Evolutionary conservation across 2,329 filamentous ascomycete species (phyloP).

Genomic region (Aspergillus spinulosporus): DNA sequence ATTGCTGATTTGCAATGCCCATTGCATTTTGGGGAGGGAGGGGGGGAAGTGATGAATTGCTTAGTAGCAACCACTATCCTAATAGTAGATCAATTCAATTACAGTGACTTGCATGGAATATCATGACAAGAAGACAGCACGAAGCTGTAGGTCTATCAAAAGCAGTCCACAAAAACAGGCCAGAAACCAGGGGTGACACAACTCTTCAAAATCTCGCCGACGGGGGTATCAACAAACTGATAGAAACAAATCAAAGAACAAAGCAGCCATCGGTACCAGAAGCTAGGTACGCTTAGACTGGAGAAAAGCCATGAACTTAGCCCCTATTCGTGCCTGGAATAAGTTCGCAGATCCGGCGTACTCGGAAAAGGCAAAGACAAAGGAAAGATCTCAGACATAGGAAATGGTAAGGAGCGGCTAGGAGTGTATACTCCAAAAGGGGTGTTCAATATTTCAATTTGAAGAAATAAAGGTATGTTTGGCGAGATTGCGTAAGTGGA

Average conservation of each 20-base stretch:
- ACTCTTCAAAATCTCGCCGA: slow-evolving; percentile 27
- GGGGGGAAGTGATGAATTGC: too few species aligned
- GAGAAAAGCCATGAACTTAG: background rate
- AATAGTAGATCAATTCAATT: slow-evolving; percentile 6
- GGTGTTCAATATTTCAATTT: background rate
- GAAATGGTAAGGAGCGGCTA: slow-evolving; percentile 15
- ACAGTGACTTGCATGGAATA: slow-evolving; percentile 9
- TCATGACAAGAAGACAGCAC: slow-evolving; percentile 10
- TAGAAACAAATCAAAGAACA: slow-evolving; percentile 16
- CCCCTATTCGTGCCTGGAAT: too few species aligned
- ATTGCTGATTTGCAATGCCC: background rate
- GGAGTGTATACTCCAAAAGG: slow-evolving; percentile 17
- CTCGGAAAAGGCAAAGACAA: slow-evolving; percentile 10
- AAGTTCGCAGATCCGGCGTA: too few species aligned
- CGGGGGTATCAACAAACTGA: slow-evolving; percentile 30
- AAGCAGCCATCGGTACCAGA: slow-evolving; percentile 18
- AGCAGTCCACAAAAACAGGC: slow-evolving; percentile 14
- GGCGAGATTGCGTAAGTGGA: slow-evolving; percentile 9
- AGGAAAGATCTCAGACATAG: slow-evolving; percentile 4
- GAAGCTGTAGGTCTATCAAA: slow-evolving; percentile 24
- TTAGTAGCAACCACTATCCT: background rate
- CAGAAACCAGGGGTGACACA: slow-evolving; percentile 17
- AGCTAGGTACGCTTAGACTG: slow-evolving; percentile 4
- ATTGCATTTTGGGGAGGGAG: too few species aligned
- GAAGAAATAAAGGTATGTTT: background rate